These are phyloP conservation scores for Populus tremula DNA, from an alignment of 345 rosid genomes.

Conservation along the genomic window DNA sequence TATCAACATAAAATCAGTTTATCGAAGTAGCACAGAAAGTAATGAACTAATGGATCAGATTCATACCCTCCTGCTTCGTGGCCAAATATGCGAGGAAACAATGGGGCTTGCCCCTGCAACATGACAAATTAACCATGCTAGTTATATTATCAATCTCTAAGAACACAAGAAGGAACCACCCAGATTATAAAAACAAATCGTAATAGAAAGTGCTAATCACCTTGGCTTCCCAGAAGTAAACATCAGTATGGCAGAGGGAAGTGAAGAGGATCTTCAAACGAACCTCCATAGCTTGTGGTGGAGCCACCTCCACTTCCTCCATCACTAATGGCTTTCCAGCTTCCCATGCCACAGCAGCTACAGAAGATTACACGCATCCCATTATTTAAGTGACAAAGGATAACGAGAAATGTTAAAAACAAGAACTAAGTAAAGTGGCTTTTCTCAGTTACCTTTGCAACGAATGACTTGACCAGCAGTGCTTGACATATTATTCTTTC, in stretches of 20 bases:
- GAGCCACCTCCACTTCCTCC: conserved; percentile 53
- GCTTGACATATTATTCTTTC: conserved; percentile 17
- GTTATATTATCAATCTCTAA: background rate
- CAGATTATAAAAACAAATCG: background rate
- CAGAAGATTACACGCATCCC: background rate
- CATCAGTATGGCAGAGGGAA: conserved; percentile 48
- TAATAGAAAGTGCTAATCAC: background rate
- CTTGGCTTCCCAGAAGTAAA: conserved; percentile 60
- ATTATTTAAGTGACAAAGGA: no score
- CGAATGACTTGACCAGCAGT: conserved; percentile 35
- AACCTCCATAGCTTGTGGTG: conserved; percentile 48
- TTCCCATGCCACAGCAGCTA: conserved; percentile 58
- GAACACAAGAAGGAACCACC: background rate
- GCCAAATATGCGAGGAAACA: conserved; percentile 22
- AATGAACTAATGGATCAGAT: background rate
- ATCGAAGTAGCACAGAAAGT: background rate
- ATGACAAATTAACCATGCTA: background rate
- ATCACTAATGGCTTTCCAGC: conserved; percentile 56
- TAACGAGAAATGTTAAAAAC: background rate
- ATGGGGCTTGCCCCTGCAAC: conserved; percentile 16
- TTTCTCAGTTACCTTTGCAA: conserved; percentile 33
- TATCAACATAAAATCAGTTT: background rate
- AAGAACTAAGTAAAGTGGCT: background rate
- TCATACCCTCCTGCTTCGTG: conserved; percentile 22
- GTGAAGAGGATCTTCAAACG: conserved; percentile 42